These are phyloP conservation scores for Clonostachys chloroleuca DNA, from an alignment of 2,329 filamentous ascomycete genomes.

Conservation along the genomic window DNA sequence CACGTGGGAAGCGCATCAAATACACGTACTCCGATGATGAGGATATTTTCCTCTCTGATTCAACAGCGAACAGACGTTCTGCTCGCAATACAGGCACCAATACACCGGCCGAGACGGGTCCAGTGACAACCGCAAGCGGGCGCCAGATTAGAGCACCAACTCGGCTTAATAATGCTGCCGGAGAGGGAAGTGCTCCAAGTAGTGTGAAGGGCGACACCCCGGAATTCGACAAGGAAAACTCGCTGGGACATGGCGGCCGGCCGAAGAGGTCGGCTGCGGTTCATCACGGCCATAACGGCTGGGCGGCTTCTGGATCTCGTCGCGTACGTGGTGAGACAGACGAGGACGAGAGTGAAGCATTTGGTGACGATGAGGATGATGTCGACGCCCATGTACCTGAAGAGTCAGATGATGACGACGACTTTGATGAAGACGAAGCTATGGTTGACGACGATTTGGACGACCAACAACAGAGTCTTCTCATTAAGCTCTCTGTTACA, in stretches of 20 bases:
- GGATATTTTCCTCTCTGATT: constrained; percentile 63
- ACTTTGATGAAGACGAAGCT: constrained; percentile 51
- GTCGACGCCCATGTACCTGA: constrained; percentile 62
- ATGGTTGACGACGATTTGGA: constrained; percentile 50
- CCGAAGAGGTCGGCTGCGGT: constrained; percentile 46
- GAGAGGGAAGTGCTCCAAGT: constrained; percentile 32
- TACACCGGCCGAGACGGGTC: constrained; percentile 65
- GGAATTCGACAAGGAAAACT: constrained; percentile 30
- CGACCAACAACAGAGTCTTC: constrained; percentile 52
- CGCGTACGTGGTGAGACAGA: constrained; percentile 39
- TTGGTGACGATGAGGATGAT: constrained; percentile 71
- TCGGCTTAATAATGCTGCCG: constrained; percentile 59
- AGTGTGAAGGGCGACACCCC: constrained; percentile 40
- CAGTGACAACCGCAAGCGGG: constrained; percentile 76
- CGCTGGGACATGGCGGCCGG: constrained; percentile 39
- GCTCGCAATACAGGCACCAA: constrained; percentile 70
- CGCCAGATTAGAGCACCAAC: constrained; percentile 72
- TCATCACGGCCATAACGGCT: constrained; percentile 45
- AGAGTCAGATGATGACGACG: constrained; percentile 55
- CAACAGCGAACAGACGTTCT: constrained; percentile 57
- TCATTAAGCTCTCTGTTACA: constrained; percentile 67
- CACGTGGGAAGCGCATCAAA: constrained; percentile 90
- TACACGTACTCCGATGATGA: constrained; percentile 95
- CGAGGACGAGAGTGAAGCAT: constrained; percentile 68
- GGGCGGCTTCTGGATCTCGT: constrained; percentile 18